phyloP scores from a whole-genome alignment of 805 yeast genomes.

The Hanseniaspora thailandica region DNA sequence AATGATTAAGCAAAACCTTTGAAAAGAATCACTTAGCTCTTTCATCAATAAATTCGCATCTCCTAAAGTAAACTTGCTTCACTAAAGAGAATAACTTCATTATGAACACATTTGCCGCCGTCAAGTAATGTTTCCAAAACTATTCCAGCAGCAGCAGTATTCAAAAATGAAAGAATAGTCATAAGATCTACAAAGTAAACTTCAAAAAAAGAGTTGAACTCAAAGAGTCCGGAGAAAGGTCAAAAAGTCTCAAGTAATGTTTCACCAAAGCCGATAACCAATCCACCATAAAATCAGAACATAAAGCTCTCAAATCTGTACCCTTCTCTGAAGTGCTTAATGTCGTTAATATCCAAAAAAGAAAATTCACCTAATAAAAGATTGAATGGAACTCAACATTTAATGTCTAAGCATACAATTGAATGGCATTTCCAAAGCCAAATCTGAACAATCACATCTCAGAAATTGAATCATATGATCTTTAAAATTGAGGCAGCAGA shows the following conservation, averaged over 20 bases:
- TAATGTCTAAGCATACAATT: not conserved
- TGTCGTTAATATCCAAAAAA: not conserved
- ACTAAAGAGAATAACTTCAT: too few species aligned
- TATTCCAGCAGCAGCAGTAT: constrained; percentile 11
- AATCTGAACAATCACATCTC: constrained; percentile 4
- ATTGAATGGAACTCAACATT: not conserved
- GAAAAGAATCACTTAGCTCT: not conserved
- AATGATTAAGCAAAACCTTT: not conserved
- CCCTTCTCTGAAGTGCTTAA: not conserved
- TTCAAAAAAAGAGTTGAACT: not conserved
- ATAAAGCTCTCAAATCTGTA: not conserved
- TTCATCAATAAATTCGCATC: not conserved
- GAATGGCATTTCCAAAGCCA: not conserved
- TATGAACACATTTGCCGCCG: constrained; percentile 9
- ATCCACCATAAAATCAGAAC: not conserved
- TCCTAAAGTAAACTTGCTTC: not conserved
- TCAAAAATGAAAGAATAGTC: not conserved
- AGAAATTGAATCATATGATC: constrained; percentile 2
- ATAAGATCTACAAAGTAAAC: not conserved
- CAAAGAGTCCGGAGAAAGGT: not conserved
- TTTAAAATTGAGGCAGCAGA: constrained; percentile 12
- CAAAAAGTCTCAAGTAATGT: not conserved
- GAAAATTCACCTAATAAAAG: not conserved
- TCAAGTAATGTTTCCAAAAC: constrained; percentile 15
- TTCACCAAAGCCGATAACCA: not conserved